Conservation (phyloP, 2,329 filamentous ascomycete genomes). For the Alternaria triticimaculans region DNA sequence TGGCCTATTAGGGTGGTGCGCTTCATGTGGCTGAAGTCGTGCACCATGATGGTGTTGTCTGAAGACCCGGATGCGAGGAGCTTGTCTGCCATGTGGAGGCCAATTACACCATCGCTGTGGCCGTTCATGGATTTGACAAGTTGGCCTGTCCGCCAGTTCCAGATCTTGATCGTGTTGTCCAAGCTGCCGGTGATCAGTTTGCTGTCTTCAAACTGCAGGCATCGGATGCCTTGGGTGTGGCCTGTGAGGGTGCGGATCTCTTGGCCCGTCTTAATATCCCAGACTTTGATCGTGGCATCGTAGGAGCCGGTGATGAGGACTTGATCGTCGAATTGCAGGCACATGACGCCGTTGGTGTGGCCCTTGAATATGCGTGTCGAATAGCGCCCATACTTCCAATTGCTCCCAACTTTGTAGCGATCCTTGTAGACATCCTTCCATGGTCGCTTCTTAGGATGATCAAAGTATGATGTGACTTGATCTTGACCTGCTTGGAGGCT, state of each 20-base stretch:
- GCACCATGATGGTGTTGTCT: conserved; percentile 89
- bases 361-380: conserved; percentile 84
- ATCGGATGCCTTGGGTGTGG: conserved; percentile 82
- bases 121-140: conserved; percentile 81
- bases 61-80: conserved; percentile 88
- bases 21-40: conserved; percentile 86
- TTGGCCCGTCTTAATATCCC: conserved; percentile 88
- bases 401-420: conserved; percentile 91
- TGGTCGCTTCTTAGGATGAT: conserved; percentile 62
- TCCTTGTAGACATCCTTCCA: conserved; percentile 99
- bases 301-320: conserved; percentile 94
- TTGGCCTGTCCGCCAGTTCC: conserved; percentile 94
- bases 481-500: conserved; percentile 29
- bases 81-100: conserved; percentile 84
- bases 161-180: conserved; percentile 87
- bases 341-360: conserved; percentile 86
- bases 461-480: conserved; percentile 56
- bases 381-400: conserved; percentile 96
- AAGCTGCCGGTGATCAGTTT: conserved; percentile 91
- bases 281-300: conserved; percentile 93
- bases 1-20: conserved; percentile 84
- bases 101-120: conserved; percentile 83
- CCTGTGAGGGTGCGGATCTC: conserved; percentile 84
- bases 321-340: conserved; percentile 81
- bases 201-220: conserved; percentile 89